These are phyloP conservation scores for Xylariaceae sp. DNA, from an alignment of 2,329 filamentous ascomycete genomes.

Conservation along the genomic window DNA sequence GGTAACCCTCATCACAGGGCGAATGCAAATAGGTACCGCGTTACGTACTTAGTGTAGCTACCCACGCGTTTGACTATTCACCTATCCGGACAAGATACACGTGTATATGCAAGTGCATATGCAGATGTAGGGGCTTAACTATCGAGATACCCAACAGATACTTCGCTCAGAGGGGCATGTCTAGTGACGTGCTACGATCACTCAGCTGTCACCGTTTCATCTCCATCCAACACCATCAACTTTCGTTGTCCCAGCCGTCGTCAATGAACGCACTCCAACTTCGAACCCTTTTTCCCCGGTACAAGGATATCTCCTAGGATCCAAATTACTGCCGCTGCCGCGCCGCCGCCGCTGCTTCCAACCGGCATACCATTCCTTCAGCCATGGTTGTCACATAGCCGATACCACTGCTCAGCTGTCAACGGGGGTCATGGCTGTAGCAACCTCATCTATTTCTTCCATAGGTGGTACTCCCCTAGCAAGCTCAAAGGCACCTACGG, in stretches of 20 bases:
- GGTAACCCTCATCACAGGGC: too few relatives aligned
- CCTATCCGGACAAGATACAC: too few relatives aligned
- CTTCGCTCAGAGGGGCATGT: neutral
- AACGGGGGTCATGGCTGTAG: constrained; percentile 28
- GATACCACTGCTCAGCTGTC: constrained; percentile 8
- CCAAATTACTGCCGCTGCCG: neutral
- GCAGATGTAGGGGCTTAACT: neutral
- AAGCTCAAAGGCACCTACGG: constrained; percentile 25
- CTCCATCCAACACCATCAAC: constrained; percentile 2
- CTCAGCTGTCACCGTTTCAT: neutral
- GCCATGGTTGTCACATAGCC: constrained; percentile 17
- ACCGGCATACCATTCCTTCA: constrained; percentile 1
- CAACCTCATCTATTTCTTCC: constrained; percentile 23
- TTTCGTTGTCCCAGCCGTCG: neutral
- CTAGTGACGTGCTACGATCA: constrained; percentile 3
- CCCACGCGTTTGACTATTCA: too few relatives aligned
- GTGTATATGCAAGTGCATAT: too few relatives aligned
- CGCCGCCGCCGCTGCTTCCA: neutral
- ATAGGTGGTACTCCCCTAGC: constrained; percentile 21
- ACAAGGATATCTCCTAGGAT: neutral
- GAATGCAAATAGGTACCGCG: too few relatives aligned
- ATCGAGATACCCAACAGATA: neutral
- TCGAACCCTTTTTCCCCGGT: neutral
- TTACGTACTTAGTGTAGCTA: too few relatives aligned
- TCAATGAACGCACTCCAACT: neutral